These are phyloP conservation scores for Acer negundo DNA, from an alignment of 345 rosid genomes.

Conservation along the genomic window DNA sequence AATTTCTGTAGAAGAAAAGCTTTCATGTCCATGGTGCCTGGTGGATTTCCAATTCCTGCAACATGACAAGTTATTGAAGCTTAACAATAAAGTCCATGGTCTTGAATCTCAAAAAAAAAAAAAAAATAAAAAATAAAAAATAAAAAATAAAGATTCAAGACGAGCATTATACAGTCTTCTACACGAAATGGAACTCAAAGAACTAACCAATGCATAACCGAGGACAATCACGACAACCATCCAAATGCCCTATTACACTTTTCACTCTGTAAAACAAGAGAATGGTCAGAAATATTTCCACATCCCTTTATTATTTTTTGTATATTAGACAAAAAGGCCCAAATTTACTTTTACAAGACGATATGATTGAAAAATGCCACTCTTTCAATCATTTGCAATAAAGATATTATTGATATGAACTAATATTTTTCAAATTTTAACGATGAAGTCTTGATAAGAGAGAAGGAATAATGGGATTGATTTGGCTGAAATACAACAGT, in stretches of 20 bases:
- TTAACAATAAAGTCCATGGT: background rate
- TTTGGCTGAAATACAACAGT: background rate
- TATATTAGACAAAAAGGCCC: background rate
- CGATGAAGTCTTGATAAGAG: background rate
- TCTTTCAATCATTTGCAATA: background rate
- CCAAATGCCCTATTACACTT: conserved; percentile 75
- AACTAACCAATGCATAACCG: conserved; percentile 70
- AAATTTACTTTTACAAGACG: background rate
- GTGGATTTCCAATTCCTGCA: conserved; percentile 88
- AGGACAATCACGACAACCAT: conserved; percentile 73
- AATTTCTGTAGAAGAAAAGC: conserved; percentile 90
- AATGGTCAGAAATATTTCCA: conserved; percentile 4
- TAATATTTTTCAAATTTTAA: background rate
- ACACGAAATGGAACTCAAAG: background rate
- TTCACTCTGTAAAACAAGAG: conserved; percentile 56
- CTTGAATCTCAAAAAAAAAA: background rate
- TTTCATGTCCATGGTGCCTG: conserved; percentile 90
- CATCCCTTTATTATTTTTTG: background rate
- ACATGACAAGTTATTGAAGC: background rate
- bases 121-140: background rate
- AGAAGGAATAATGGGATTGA: background rate
- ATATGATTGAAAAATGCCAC: background rate
- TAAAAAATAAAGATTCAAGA: conserved; percentile 9
- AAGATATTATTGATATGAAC: background rate
- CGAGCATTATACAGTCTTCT: background rate